Base-by-base conservation (phyloP, 1,139 yeast species). In the Pichia sp. region DNA sequence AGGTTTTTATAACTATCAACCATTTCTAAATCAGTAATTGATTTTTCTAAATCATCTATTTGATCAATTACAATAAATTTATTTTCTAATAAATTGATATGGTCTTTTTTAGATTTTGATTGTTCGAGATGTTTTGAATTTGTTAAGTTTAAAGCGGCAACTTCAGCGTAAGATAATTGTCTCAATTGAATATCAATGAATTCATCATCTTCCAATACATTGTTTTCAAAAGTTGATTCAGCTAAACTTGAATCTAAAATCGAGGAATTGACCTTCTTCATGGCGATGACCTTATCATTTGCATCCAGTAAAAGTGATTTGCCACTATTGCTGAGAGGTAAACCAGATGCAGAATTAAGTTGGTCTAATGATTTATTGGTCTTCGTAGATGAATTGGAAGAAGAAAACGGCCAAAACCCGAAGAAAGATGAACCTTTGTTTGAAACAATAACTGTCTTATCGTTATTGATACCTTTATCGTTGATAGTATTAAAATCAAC, bases 81-180 rank as follows among this genome's bases (percentile, higher is more conserved):
- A 22, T 39, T 30, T 27, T 29, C 27, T 29, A 16, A 30, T 8
- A 10, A 9, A 18, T 9, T 22, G 27, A 7, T 18, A 29, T 29
- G n/a, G 25, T 22, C 25, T 33, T 19, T 7, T 50, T 44, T 14
- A 16, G 29, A 38, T 22, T 19, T 38, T 6, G 14, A 3, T 38
- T 19, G 42, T 11, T 19, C 5, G 9, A 14, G 3, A 14, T 10
- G 9, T 38, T 25, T 39, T 11, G 42, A 25, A 14, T 39, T 16
- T 39, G 19, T 22, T 16, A 27, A 25, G 13, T 62, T 57, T 48
- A 72, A 62, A 11, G 73, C 65, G n/a, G 77, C 78, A 28, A 72
- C 79, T 66, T 77, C 82, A 5, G 80, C 80, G 58, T 76, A 77
- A 9, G 81, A 74, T 56, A 76, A 65, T 49, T 72, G 70, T 47